Evolutionary conservation across 257 asterid species (phyloP).

Genomic region (Solanum neorickii): DNA sequence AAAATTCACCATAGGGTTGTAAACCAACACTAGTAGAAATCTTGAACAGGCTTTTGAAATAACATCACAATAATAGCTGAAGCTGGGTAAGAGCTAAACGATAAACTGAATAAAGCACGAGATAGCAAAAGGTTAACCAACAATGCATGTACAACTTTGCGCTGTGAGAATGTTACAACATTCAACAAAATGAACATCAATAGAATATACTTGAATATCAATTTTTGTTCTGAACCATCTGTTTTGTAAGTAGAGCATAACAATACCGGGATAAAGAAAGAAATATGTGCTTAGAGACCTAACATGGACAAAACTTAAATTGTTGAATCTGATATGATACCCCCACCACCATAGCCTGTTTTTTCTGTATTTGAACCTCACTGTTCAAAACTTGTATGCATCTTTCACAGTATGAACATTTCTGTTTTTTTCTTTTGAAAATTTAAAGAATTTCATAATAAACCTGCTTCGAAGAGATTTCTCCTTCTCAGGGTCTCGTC

Average conservation of each 20-base stretch:
- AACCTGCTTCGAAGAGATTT: conserved; percentile 88
- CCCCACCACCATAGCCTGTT: conserved; percentile 11
- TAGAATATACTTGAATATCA: not conserved
- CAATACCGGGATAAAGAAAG: not conserved
- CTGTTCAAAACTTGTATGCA: not conserved
- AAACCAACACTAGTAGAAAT: not conserved
- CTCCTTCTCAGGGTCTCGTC: conserved; percentile 96
- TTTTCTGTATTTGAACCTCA: not conserved
- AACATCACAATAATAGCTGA: not conserved
- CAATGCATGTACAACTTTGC: not conserved
- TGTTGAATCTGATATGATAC: conserved; percentile 9
- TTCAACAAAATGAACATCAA: not conserved
- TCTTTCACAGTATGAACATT: conserved; percentile 12
- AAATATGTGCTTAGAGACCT: conserved; percentile 1
- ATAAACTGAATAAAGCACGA: not conserved
- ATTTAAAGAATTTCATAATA: conserved; percentile 35
- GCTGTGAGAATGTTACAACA: not conserved
- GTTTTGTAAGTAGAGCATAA: not conserved
- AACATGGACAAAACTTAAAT: conserved; percentile 2
- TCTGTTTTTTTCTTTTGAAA: not conserved
- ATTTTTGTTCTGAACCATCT: not conserved
- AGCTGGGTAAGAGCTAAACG: not conserved
- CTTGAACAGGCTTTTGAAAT: not conserved
- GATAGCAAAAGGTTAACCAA: not conserved
- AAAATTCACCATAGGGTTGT: not conserved